Conservation (phyloP, 495 filamentous ascomycete species). For the Penicillium angulare region DNA sequence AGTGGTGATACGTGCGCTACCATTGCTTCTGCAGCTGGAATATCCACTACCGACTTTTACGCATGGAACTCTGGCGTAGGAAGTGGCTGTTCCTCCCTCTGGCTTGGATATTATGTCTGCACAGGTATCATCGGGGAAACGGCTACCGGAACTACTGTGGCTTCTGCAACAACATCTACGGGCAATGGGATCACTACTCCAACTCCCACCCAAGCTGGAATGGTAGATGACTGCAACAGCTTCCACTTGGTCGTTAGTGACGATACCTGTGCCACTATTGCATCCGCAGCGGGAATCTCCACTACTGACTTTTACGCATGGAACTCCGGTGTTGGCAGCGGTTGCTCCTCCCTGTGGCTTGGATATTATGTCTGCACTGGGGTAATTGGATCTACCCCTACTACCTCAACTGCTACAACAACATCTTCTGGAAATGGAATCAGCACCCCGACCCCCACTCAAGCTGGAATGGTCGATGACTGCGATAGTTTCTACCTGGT, state of each 20-base stretch:
- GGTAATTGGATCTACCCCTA: neutral
- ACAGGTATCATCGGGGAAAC: too few species aligned
- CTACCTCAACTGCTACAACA: neutral
- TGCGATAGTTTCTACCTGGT: neutral
- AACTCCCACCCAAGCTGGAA: neutral
- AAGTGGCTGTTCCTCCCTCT: too few species aligned
- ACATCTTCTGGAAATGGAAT: too few species aligned
- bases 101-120: too few species aligned
- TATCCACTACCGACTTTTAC: neutral
- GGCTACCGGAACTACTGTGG: neutral
- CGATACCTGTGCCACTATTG: neutral
- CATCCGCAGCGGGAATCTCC: neutral
- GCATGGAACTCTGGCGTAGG: too few species aligned
- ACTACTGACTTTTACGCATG: neutral
- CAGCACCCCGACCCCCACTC: neutral
- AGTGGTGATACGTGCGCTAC: neutral
- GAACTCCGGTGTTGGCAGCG: slow-evolving; percentile 3
- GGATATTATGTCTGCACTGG: slow-evolving; percentile 22
- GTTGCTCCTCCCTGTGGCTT: slow-evolving; percentile 11
- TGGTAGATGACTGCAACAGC: neutral
- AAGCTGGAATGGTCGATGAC: neutral
- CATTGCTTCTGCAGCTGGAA: neutral
- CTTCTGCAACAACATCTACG: too few species aligned
- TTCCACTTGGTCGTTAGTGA: neutral
- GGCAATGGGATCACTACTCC: neutral